phyloP scores from a whole-genome alignment of 2,329 filamentous ascomycete genomes.

The Phialocephala subalpina region DNA sequence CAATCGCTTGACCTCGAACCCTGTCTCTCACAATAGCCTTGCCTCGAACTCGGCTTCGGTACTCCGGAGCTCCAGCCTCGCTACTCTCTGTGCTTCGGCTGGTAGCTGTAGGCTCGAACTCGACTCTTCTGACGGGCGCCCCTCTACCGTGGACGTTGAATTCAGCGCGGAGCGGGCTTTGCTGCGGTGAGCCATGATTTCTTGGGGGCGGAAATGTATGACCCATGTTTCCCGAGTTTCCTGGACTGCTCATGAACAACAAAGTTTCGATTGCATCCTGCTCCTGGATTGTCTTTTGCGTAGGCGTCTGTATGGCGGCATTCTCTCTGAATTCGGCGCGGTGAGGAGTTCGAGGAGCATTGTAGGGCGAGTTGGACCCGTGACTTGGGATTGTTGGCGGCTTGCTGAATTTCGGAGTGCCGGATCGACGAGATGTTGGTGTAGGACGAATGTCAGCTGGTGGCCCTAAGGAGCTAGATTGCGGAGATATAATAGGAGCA shows the following conservation, averaged over 20 bases:
- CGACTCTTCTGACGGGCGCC: conserved; percentile 36
- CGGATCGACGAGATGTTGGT: conserved; percentile 39
- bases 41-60: conserved; percentile 31
- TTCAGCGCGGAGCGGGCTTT: conserved; percentile 43
- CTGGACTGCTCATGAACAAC: conserved; percentile 82
- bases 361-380: conserved; percentile 37
- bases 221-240: conserved; percentile 71
- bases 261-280: conserved; percentile 84
- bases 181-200: conserved; percentile 39
- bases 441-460: conserved; percentile 47
- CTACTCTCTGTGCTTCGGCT: conserved; percentile 34
- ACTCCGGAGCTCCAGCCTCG: conserved; percentile 32
- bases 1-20: conserved; percentile 37
- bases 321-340: conserved; percentile 33
- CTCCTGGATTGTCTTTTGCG: conserved; percentile 74
- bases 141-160: conserved; percentile 35
- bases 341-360: conserved; percentile 38
- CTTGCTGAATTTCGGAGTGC: conserved; percentile 41
- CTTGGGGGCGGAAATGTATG: conserved; percentile 57
- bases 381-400: conserved; percentile 40
- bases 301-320: conserved; percentile 61
- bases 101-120: conserved; percentile 34
- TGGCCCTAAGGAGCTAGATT: conserved; percentile 47
- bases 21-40: conserved; percentile 25
- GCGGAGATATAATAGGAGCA: conserved; percentile 55